phyloP scores from a whole-genome alignment of 2,329 filamentous ascomycete genomes.

The Fusarium piperis region DNA sequence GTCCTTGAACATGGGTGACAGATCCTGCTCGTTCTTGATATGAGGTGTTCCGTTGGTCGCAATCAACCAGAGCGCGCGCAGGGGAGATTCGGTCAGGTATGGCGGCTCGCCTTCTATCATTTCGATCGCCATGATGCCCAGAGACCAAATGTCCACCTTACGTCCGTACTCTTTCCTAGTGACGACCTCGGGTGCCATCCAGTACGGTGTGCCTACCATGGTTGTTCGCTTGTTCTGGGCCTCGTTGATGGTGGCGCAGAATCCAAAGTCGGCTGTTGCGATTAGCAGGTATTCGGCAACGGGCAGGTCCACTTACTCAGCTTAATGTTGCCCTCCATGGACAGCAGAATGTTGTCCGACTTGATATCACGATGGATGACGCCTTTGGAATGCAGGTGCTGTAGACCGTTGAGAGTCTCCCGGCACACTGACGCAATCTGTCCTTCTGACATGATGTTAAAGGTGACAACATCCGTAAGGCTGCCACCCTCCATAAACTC shows the following conservation, averaged over 20 bases:
- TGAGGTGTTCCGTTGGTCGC: constrained; percentile 95
- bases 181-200: constrained; percentile 99
- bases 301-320: constrained; percentile 73
- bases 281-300: constrained; percentile 48
- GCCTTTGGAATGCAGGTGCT: constrained; percentile 96
- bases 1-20: constrained; percentile 86
- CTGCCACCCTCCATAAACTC: constrained; percentile 99
- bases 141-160: constrained; percentile 98
- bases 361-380: constrained; percentile 99
- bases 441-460: constrained; percentile 98
- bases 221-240: constrained; percentile 97
- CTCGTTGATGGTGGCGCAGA: constrained; percentile 98
- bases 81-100: constrained; percentile 92
- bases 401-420: constrained; percentile 90
- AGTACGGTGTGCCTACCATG: constrained; percentile 99
- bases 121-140: constrained; percentile 99
- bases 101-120: constrained; percentile 99
- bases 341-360: constrained; percentile 96
- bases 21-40: constrained; percentile 90
- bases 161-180: constrained; percentile 97
- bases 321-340: constrained; percentile 95
- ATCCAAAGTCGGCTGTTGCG: constrained; percentile 89
- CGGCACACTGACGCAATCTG: constrained; percentile 96
- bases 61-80: constrained; percentile 93
- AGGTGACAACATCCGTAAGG: constrained; percentile 97